Conservation (phyloP, 768 basidiomycete genomes). For the Boletus barrowsii region DNA sequence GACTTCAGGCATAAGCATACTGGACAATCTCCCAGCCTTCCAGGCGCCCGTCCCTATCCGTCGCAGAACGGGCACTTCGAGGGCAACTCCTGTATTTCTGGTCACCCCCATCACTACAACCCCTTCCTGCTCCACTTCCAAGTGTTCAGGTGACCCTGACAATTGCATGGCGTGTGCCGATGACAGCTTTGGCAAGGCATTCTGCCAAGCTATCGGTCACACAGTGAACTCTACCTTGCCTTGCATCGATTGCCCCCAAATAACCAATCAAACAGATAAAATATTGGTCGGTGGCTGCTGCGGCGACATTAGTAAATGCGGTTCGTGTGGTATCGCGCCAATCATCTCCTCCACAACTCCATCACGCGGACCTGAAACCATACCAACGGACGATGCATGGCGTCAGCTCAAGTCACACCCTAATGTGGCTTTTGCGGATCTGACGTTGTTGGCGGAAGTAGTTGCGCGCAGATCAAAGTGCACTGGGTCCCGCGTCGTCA, state of each 20-base stretch:
- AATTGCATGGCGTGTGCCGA: conserved; percentile 85
- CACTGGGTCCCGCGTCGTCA: conserved; percentile 62
- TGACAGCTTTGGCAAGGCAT: conserved; percentile 84
- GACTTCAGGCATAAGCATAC: conserved; percentile 49
- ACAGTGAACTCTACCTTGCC: conserved; percentile 50
- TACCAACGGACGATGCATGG: conserved; percentile 84
- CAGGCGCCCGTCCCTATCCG: conserved; percentile 82
- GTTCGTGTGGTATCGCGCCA: conserved; percentile 33
- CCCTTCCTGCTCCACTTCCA: conserved; percentile 29
- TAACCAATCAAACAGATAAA: conserved; percentile 23
- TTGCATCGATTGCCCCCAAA: conserved; percentile 57
- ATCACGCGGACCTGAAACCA: conserved; percentile 43
- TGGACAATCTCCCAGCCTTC: conserved; percentile 76
- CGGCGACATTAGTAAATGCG: conserved; percentile 32
- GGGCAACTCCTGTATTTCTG: conserved; percentile 53
- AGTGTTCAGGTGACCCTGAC: conserved; percentile 81
- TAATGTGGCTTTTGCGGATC: conserved; percentile 81
- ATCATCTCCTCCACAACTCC: conserved; percentile 22
- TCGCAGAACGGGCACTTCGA: conserved; percentile 42
- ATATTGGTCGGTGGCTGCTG: conserved; percentile 36
- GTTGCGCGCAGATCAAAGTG: conserved; percentile 82
- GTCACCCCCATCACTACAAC: conserved; percentile 36
- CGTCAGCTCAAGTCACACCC: conserved; percentile 83
- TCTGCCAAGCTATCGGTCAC: conserved; percentile 73
- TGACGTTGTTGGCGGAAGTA: conserved; percentile 82